Conservation (phyloP, 257 asterid species). For the Solanum peruvianum region DNA sequence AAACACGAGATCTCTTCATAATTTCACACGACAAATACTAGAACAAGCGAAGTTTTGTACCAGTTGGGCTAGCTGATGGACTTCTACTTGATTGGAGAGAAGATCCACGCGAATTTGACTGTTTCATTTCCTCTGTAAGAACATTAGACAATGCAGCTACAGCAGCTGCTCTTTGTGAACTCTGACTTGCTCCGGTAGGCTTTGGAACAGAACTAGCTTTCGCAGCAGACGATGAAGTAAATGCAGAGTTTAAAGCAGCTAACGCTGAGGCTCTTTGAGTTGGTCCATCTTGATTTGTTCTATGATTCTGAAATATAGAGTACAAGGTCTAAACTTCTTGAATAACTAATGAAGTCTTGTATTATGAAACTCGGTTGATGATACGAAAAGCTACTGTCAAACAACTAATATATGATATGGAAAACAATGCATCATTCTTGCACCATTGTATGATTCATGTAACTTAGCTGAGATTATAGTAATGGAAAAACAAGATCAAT, state of each 20-base stretch:
- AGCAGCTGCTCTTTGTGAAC: slow-evolving; percentile 95
- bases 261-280: slow-evolving; percentile 98
- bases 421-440: background rate
- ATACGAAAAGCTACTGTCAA: background rate
- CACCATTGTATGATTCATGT: background rate
- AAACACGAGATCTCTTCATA: background rate
- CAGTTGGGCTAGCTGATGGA: slow-evolving; percentile 44
- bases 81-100: slow-evolving; percentile 61
- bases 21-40: background rate
- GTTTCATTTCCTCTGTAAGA: slow-evolving; percentile 68
- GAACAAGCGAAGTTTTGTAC: slow-evolving; percentile 14
- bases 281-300: slow-evolving; percentile 64
- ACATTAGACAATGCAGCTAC: slow-evolving; percentile 81
- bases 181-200: slow-evolving; percentile 37
- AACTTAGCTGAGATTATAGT: background rate
- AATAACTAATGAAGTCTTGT: background rate
- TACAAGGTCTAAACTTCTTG: background rate
- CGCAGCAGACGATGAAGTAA: slow-evolving; percentile 45
- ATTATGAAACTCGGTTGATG: background rate
- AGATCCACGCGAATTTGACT: slow-evolving; percentile 40
- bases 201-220: slow-evolving; percentile 36
- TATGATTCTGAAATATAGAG: slow-evolving; percentile 15
- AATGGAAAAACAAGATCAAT: background rate
- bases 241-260: slow-evolving; percentile 92
- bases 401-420: background rate